Conservation (phyloP, 2,329 filamentous ascomycete species). For the Colletotrichum coccodes region DNA sequence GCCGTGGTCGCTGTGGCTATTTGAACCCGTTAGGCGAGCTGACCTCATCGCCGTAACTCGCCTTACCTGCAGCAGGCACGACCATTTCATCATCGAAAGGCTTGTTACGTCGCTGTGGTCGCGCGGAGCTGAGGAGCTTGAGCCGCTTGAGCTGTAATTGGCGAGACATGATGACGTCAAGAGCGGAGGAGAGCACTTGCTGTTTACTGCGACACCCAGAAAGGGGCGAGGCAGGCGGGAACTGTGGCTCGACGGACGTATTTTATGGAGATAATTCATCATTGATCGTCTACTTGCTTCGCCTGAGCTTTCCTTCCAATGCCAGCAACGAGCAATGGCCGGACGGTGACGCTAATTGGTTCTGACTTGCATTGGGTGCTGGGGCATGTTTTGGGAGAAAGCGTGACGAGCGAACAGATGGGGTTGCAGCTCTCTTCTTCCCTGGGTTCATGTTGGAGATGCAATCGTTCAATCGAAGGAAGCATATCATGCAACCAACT, state of each 20-base stretch:
- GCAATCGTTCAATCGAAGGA: not conserved
- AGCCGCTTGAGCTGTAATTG: constrained; percentile 1
- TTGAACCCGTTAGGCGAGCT: constrained; percentile 23
- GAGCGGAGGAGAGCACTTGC: constrained; percentile 15
- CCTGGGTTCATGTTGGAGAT: not conserved
- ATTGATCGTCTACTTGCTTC: constrained; percentile 18
- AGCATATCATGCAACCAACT: no score
- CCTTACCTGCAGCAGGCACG: constrained; percentile 16
- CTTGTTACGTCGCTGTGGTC: constrained; percentile 1
- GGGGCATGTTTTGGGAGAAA: not conserved
- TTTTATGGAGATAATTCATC: constrained; percentile 30
- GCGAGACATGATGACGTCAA: constrained; percentile 34
- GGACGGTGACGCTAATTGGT: not conserved
- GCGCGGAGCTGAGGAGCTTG: constrained; percentile 13
- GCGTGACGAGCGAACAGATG: not conserved
- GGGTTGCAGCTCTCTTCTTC: not conserved
- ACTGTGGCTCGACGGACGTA: constrained; percentile 14
- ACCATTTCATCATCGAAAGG: constrained; percentile 31
- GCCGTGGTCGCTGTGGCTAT: not conserved
- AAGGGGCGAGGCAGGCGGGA: constrained; percentile 3
- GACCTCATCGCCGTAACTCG: constrained; percentile 26
- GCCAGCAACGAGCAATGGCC: not conserved
- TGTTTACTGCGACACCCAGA: not conserved
- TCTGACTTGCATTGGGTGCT: not conserved
- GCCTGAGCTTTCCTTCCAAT: not conserved